Evolutionary conservation across 805 yeast species (phyloP), one percentile per base, ranked within the genome.

Genomic region (Cyberlindnera maclurae): DNA sequence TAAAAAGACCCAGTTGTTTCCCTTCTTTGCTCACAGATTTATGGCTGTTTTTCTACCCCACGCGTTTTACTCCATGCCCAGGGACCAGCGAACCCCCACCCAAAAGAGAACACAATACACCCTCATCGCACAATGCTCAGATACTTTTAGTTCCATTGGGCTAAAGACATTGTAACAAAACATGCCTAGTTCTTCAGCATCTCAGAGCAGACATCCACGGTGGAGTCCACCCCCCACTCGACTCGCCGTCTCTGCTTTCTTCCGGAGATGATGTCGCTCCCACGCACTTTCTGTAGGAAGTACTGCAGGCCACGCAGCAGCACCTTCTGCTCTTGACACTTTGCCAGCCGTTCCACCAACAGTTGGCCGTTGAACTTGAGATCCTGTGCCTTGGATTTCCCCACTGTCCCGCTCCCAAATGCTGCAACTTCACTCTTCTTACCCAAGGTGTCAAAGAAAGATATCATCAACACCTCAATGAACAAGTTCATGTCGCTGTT

Each of bases 401-500:
- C n/a, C 38, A 55, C 60, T 12, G 59, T 10, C 15, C 58, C 58
- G 5, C 38, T 32, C 12, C 59, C 59, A 41, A 55, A 55, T 1
- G 46, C 36, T 1, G 57, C 31, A 16, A 54, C 28, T 50, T 78
- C 84, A 0, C 82, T 74, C 49, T 72, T 73, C 54, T 77, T 81
- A 10, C 77, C 94, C 8, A 82, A 50, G 12, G 66, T 64, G 42
- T 83, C 81, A 30, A 85, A 67, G 46, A 87, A 67, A 6, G 82
- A 75, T 18, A 82, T 80, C 37, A 89, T 59, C 36, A 85, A 58
- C 22, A 87, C 70, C 54, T 90, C 96, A 46, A 86, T 43, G 51
- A 90, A 86, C 15, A 87, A 58, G 29, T 69, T 68, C 2, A 79
- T 69, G 45, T 85, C 89, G 0, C 71, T 51, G 16, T 70, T 67